Evolutionary conservation across 768 basidiomycete genomes (phyloP).

Genomic region (Omphalotus guepiniiformis): DNA sequence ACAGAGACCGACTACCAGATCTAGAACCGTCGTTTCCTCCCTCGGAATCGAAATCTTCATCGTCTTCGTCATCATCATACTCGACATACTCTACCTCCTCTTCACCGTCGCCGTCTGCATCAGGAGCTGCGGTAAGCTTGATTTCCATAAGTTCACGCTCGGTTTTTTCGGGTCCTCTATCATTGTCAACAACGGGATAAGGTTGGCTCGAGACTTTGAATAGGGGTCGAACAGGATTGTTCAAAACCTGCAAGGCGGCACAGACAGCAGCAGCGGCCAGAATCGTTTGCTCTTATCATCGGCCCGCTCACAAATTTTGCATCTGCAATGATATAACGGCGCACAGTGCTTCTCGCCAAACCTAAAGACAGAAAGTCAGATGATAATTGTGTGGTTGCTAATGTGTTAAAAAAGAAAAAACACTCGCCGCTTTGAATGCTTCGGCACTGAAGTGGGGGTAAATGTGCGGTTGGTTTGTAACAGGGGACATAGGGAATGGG

Average conservation of each 20-base stretch:
- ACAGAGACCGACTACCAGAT: neutral
- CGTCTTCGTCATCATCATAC: conserved; percentile 7
- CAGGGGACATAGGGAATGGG: conserved; percentile 69
- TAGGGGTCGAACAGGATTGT: too few relatives aligned
- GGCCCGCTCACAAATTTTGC: conserved; percentile 70
- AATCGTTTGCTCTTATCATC: conserved; percentile 47
- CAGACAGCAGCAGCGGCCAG: conserved; percentile 20
- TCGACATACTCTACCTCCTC: conserved; percentile 4
- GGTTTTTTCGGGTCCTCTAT: neutral
- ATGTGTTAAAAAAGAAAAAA: neutral
- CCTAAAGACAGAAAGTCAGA: conserved; percentile 31
- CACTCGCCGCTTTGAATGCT: conserved; percentile 50
- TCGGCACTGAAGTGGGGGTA: conserved; percentile 58
- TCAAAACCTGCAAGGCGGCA: too few relatives aligned
- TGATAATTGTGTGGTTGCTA: too few relatives aligned
- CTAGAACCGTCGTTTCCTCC: neutral
- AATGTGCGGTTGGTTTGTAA: conserved; percentile 45
- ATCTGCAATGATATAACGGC: conserved; percentile 68
- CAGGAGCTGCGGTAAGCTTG: neutral
- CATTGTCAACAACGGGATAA: neutral
- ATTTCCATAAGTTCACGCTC: conserved; percentile 2
- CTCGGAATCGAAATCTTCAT: conserved; percentile 1
- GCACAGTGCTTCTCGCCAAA: conserved; percentile 74
- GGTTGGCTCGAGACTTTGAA: neutral
- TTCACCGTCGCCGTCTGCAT: neutral